Evolutionary conservation across 768 basidiomycete species (phyloP).

Genomic region (Agrocybe praecox): DNA sequence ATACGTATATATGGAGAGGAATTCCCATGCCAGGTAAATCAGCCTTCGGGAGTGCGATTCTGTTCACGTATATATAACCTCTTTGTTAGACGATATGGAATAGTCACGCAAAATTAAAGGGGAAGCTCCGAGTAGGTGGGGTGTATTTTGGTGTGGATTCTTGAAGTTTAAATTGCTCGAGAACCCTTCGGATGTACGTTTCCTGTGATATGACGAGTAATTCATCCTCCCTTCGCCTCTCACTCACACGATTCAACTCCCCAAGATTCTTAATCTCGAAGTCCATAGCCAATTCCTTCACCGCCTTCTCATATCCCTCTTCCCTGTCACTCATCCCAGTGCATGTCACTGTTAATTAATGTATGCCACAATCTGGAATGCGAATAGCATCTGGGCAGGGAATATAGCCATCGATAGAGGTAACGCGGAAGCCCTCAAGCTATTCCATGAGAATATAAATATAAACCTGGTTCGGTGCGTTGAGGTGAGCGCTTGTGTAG

Average conservation of each 20-base stretch:
- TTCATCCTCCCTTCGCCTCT: not conserved
- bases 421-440: not conserved
- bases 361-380: too few relatives aligned
- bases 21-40: too few relatives aligned
- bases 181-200: not conserved
- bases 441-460: conserved; percentile 2
- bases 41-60: too few relatives aligned
- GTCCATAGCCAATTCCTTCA: not conserved
- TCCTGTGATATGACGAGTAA: not conserved
- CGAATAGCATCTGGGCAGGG: too few relatives aligned
- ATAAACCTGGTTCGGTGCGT: not conserved
- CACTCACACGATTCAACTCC: not conserved
- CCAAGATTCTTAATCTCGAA: conserved; percentile 9
- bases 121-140: too few relatives aligned
- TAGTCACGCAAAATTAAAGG: too few relatives aligned
- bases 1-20: too few relatives aligned
- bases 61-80: too few relatives aligned
- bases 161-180: not conserved
- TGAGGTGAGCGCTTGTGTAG: not conserved
- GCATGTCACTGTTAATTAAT: too few relatives aligned
- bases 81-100: too few relatives aligned
- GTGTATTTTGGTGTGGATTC: conserved; percentile 5
- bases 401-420: not conserved
- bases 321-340: too few relatives aligned
- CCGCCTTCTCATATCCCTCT: too few relatives aligned